These are phyloP conservation scores for Pelargonium cotyledonis DNA, from an alignment of 441 rosid species.

Conservation along the genomic window DNA sequence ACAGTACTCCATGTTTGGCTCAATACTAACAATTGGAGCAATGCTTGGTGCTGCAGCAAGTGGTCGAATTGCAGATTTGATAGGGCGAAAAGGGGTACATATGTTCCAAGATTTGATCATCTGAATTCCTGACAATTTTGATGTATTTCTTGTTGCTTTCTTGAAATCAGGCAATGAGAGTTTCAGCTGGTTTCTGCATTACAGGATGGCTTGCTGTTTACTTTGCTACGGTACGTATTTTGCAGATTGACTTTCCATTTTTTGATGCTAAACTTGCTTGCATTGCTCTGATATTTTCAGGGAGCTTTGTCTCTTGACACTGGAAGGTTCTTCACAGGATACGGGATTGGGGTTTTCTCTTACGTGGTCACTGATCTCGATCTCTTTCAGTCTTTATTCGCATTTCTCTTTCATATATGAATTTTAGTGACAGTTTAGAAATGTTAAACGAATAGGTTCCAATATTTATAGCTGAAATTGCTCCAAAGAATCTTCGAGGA, in stretches of 20 bases:
- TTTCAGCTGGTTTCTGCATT: conserved; percentile 62
- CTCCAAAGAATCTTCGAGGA: conserved; percentile 85
- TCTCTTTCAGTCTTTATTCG: not conserved
- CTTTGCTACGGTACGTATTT: conserved; percentile 40
- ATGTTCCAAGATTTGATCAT: too few relatives aligned
- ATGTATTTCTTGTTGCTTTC: not conserved
- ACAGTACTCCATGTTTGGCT: conserved; percentile 93
- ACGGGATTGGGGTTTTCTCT: conserved; percentile 80
- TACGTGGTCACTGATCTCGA: conserved; percentile 50
- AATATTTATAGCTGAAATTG: conserved; percentile 76
- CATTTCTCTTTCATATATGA: not conserved
- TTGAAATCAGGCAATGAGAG: conserved; percentile 64
- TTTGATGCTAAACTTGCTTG: not conserved
- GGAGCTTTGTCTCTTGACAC: conserved; percentile 51
- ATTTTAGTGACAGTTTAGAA: not conserved
- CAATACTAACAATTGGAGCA: conserved; percentile 80
- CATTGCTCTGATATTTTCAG: conserved; percentile 24
- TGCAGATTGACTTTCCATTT: conserved; percentile 3
- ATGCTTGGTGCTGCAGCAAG: conserved; percentile 86
- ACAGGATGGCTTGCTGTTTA: conserved; percentile 73
- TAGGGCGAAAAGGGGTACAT: conserved; percentile 81
- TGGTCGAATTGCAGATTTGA: conserved; percentile 59
- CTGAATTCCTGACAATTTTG: too few relatives aligned
- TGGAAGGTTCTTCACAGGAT: conserved; percentile 82
- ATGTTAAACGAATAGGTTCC: conserved; percentile 49